Evolutionary conservation across 2,329 filamentous ascomycete genomes (phyloP), one percentile per base, ranked within the genome.

Genomic region (Escovopsis sp.): DNA sequence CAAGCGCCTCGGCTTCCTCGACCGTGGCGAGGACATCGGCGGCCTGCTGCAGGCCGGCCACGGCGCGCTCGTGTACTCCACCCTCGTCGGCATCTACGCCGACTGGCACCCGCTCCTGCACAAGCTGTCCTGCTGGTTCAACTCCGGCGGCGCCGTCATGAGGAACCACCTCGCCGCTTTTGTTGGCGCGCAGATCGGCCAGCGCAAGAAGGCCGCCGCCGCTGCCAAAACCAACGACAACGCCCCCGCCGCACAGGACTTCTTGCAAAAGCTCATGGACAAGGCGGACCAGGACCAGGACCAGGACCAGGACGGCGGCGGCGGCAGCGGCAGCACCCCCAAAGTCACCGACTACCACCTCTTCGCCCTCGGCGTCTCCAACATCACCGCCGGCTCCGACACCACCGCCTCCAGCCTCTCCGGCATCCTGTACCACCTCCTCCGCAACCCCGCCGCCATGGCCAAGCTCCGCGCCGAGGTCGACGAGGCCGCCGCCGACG

Each of bases 331-430:
- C n/a, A 9, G 19, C 19, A 5, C 19, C 9, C 5, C 19, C 9
- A 43, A 39, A 8, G 35, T 40, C 1, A 38, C 38, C 7, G 28
- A 36, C 4, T 40, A 42, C 27, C 38, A 42, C 29, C 12, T 42
- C 6, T 38, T 38, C 28, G 36, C 40, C 35, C 38, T 42, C 36
- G 37, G 36, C 14, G 17, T 41, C n/a, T 39, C 43, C 28, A 65
- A 62, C 33, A 53, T 63, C 31, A 45, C 45, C 4, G 58, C 58
- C 6, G 59, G 58, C 2, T 52, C 50, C 9, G 58, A 62, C 35
- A 70, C 68, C 0, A 70, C 66, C 4, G 57, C 62, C 3, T 62
- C 68, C 37, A 62, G 56, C 13, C 52, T 71, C 0, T 56, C 55
- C 0, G 49, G 57, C 2, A 53, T 65, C 3, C 40, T 70, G 21